Evolutionary conservation across 441 rosid species (phyloP).

Genomic region (Adansonia gregorii): DNA sequence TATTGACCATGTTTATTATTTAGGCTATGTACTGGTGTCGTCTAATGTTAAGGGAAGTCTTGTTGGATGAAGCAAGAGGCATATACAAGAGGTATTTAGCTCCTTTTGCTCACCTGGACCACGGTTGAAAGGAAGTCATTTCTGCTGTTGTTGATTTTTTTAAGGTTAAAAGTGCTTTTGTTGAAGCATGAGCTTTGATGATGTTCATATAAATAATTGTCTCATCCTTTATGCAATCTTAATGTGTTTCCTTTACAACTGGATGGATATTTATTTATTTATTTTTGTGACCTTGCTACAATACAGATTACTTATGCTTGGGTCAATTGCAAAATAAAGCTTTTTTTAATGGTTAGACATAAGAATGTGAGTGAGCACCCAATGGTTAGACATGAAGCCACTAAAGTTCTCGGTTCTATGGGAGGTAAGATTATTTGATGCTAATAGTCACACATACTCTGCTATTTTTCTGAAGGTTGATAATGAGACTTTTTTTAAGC

Average conservation of each 20-base stretch:
- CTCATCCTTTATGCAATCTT: neutral
- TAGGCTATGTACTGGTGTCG: constrained; percentile 35
- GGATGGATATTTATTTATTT: neutral
- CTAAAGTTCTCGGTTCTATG: constrained; percentile 95
- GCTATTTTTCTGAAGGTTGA: neutral
- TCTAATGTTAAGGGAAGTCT: constrained; percentile 55
- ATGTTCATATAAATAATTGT: constrained; percentile 20
- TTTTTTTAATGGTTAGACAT: no score
- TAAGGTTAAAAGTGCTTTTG: constrained; percentile 65
- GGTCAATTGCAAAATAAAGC: no score
- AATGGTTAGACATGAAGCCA: constrained; percentile 97
- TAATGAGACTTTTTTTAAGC: neutral
- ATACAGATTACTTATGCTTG: no score
- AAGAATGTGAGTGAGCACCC: constrained; percentile 72
- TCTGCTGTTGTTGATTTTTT: constrained; percentile 56
- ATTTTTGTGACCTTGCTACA: no score
- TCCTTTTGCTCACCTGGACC: constrained; percentile 79
- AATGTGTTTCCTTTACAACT: neutral
- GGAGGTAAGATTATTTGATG: constrained; percentile 53
- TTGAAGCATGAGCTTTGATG: constrained; percentile 80
- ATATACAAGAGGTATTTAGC: constrained; percentile 96
- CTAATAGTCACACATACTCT: neutral
- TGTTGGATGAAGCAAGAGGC: constrained; percentile 75
- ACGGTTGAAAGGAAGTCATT: constrained; percentile 81
- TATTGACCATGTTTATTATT: neutral